Evolutionary conservation across 495 filamentous ascomycete species (phyloP), one percentile per base, ranked within the genome.

Genomic region (Articulospora tetracladia): DNA sequence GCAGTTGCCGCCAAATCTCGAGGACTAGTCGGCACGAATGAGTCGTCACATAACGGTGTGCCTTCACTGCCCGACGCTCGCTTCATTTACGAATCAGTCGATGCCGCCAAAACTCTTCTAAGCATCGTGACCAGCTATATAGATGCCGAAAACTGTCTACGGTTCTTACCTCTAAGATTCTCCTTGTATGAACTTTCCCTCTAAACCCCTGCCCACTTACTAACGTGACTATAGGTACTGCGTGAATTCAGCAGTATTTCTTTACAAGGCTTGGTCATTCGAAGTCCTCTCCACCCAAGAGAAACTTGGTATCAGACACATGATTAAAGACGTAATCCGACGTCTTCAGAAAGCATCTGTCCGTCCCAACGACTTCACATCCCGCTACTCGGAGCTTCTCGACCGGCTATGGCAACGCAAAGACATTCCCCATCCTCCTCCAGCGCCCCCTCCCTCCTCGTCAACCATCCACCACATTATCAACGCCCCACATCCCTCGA

Each of bases 11-110:
- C 71, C 3, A 78, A 75, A 56, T 66, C 71, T 0, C 75, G 76
- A 49, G 70, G 61, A 4, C 70, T 72, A 19, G 47, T 64, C 10
- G 63, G 61, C 3, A 60, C 66, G 6, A 70, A 68, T 23, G 72
- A 74, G 1, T 65, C 73, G 12, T 75, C 76, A 0, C 80, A 81
- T 53, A 72, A 73, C 47, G 79, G 82, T 53, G 72, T 83, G 1
- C 80, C 79, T n/a, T 80, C 78, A 11, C 77, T 79, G 70, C 80
- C 78, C 24, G 81, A 84, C 63, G 78, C 81, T 20, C 73, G 81
- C 6, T 84, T 84, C 63, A 83, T 84, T 46, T 83, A 82, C 62
- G 81, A 84, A 55, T 80, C 80, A 1, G 71, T 84, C 19, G 80
- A 83, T 65, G 80, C 80, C 22, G 81, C 81, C 4, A 83, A 83